Evolutionary conservation across 2,329 filamentous ascomycete genomes (phyloP).

Genomic region (Phyllosticta ampelicida): DNA sequence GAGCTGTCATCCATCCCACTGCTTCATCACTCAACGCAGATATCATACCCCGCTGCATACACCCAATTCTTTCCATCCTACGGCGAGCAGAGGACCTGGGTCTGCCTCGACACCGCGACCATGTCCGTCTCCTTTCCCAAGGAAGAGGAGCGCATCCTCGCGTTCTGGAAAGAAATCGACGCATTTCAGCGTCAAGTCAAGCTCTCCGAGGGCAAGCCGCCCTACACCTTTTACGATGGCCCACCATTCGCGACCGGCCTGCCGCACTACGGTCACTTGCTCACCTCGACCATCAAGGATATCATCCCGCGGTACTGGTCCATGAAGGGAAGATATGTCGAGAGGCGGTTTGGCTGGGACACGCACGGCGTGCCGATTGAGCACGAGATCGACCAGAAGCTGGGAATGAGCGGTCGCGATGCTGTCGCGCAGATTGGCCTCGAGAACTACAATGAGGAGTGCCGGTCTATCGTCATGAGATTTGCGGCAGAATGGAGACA

Average conservation of each 20-base stretch:
- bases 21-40: slow-evolving; percentile 7
- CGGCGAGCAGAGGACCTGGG: slow-evolving; percentile 8
- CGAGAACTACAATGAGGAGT: slow-evolving; percentile 83
- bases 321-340: slow-evolving; percentile 90
- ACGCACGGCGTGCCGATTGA: slow-evolving; percentile 91
- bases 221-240: slow-evolving; percentile 87
- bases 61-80: neutral
- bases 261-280: slow-evolving; percentile 63
- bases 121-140: slow-evolving; percentile 53
- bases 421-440: slow-evolving; percentile 81
- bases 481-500: slow-evolving; percentile 78
- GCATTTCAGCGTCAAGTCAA: slow-evolving; percentile 84
- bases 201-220: slow-evolving; percentile 69
- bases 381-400: slow-evolving; percentile 94
- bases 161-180: slow-evolving; percentile 82
- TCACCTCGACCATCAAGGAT: slow-evolving; percentile 93
- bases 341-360: slow-evolving; percentile 91
- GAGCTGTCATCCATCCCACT: slow-evolving; percentile 4
- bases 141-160: slow-evolving; percentile 76
- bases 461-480: slow-evolving; percentile 85
- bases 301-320: slow-evolving; percentile 96
- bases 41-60: neutral
- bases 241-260: slow-evolving; percentile 46
- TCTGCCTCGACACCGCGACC: neutral
- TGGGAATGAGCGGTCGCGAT: slow-evolving; percentile 77